These are phyloP conservation scores for Lactuca sativa DNA, from an alignment of 129 eudicot species.

Conservation along the genomic window DNA sequence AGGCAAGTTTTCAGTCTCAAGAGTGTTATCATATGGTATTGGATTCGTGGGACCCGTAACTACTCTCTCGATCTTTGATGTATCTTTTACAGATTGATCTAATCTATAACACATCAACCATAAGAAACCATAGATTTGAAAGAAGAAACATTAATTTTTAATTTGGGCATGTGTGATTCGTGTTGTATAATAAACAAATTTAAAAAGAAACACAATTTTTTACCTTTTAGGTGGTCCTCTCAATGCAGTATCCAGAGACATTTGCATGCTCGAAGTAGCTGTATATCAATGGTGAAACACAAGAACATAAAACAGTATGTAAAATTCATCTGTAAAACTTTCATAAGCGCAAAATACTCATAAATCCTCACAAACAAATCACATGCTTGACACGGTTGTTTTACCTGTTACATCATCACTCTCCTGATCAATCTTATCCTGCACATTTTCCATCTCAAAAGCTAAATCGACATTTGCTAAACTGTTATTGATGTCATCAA, in stretches of 20 bases:
- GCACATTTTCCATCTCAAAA: conserved; percentile 19
- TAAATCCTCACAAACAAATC: conserved; percentile 3
- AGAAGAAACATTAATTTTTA: neutral
- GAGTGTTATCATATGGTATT: conserved; percentile 34
- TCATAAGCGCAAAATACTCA: neutral
- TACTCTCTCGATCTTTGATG: conserved; percentile 31
- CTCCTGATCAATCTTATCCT: conserved; percentile 3
- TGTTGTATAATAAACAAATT: no score
- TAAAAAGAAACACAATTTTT: no score
- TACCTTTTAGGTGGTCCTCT: conserved; percentile 84
- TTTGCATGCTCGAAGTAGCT: conserved; percentile 15
- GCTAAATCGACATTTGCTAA: conserved; percentile 25
- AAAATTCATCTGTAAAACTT: no score
- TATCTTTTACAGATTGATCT: conserved; percentile 47
- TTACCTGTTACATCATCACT: conserved; percentile 24
- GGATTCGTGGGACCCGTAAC: conserved; percentile 23
- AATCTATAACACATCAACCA: conserved; percentile 52
- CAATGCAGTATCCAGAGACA: conserved; percentile 34
- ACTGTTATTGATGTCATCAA: conserved; percentile 23
- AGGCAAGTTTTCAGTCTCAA: conserved; percentile 40
- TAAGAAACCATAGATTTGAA: conserved; percentile 10
- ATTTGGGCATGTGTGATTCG: no score
- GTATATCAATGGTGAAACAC: conserved; percentile 19
- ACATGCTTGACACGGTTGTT: neutral
- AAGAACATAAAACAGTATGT: no score